Base-by-base conservation (phyloP, 2,329 filamentous ascomycete genomes). In the Thermomyces lanuginosus region DNA sequence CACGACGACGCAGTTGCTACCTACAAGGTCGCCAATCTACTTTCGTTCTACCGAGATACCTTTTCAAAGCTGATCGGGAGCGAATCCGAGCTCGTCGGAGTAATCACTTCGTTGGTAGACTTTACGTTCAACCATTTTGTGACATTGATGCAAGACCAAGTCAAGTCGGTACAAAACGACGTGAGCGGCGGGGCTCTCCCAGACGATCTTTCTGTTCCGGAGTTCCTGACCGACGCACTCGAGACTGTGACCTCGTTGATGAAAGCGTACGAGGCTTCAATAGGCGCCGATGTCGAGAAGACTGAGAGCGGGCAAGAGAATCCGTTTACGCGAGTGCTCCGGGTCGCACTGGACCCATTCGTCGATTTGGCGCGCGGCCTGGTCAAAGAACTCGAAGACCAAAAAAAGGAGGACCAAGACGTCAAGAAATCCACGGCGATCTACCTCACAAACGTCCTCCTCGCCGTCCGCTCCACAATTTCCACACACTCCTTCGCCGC, bases 1-100 rank as follows among this genome's bases (percentile, higher is more conserved):
- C 86, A 92, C 47, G 84, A 93, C 40, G 84, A 95, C 32, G 76
- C 76, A 1, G 80, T 91, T 11, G 60, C 83, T 25, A 76, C 82
- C 17, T 98, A 92, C 58, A 89, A 83, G 48, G 72, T 95, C 21
- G 75, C 81, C 7, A 93, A 92, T 41, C 61, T 98, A 1, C 64
- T 95, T 21, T 73, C 71, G 21, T 98, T 98, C 54, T 98, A 98
- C 55, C 73, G 71, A 16, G 64, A 71, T 35, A 93, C 84, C 1
- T 93, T 95, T 47, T 59, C 71, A 9, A 86, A 77, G 40, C 62
- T 95, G 1, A 61, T 95, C 1, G 76, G 79, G 2, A 41, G 63
- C 2, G 63, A 73, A 7, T 80, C 81, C 0, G 61, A 66, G 6
- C 60, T 93, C 0, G 61, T 84, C 0, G 72, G 77, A 3, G 65